Conservation (phyloP, 805 yeast genomes). For the Starmerella geochares region DNA sequence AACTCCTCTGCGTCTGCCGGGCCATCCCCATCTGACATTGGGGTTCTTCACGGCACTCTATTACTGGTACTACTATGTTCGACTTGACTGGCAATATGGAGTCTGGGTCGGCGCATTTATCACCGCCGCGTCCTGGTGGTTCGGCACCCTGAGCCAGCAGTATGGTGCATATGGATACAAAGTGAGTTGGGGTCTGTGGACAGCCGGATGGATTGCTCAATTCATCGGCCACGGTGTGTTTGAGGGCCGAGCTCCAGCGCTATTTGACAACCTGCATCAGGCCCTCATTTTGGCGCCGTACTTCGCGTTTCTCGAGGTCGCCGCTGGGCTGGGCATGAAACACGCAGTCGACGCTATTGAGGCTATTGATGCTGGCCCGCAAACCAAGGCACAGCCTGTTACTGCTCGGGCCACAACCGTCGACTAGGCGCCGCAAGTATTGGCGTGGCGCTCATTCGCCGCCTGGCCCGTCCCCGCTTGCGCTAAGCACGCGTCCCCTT, state of each 20-base stretch:
- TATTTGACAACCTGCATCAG: slow-evolving; percentile 70
- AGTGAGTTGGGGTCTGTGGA: slow-evolving; percentile 38
- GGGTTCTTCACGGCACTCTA: slow-evolving; percentile 40
- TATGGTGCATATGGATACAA: slow-evolving; percentile 23
- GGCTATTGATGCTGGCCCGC: slow-evolving; percentile 8
- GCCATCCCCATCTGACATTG: slow-evolving; percentile 23
- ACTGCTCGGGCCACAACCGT: no score
- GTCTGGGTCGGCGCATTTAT: slow-evolving; percentile 37
- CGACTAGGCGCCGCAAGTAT: no score
- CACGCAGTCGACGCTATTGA: slow-evolving; percentile 15
- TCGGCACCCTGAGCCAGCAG: slow-evolving; percentile 28
- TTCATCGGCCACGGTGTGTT: slow-evolving; percentile 78
- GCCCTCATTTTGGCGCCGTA: slow-evolving; percentile 86
- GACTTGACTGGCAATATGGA: slow-evolving; percentile 47
- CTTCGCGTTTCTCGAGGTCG: slow-evolving; percentile 69
- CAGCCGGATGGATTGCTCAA: slow-evolving; percentile 65
- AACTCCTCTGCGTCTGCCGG: slow-evolving; percentile 28
- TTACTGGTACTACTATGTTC: slow-evolving; percentile 50
- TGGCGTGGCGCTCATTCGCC: neutral
- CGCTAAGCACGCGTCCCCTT: neutral
- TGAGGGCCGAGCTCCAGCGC: slow-evolving; percentile 78
- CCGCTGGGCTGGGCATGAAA: slow-evolving; percentile 54
- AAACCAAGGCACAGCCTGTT: neutral
- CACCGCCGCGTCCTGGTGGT: slow-evolving; percentile 26
- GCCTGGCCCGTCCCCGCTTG: neutral